Conservation (phyloP, 495 filamentous ascomycete species). For the Aspergillus biplanus region DNA sequence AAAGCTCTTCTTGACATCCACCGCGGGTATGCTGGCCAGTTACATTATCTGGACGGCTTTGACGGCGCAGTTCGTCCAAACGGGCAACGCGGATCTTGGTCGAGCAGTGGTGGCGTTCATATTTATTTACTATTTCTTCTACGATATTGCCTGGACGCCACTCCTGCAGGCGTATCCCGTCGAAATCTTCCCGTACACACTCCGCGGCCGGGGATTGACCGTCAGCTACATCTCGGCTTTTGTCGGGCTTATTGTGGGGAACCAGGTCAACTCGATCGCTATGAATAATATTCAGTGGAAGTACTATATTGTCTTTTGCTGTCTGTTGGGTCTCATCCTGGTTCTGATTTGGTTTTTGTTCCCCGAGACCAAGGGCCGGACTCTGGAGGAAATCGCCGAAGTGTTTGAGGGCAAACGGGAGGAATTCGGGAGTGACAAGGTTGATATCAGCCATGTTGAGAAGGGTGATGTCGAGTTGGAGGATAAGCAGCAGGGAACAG, state of each 20-base stretch:
- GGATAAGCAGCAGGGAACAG: background rate
- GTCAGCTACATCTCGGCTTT: background rate
- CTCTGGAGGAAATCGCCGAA: slow-evolving; percentile 36
- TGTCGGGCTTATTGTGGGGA: slow-evolving; percentile 17
- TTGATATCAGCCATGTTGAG: background rate
- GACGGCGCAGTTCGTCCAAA: background rate
- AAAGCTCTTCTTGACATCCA: background rate
- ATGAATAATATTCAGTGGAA: slow-evolving; percentile 40
- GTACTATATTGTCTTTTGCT: slow-evolving; percentile 43
- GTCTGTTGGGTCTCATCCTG: slow-evolving; percentile 29
- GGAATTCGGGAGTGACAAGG: background rate
- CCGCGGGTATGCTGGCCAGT: background rate
- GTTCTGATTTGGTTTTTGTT: slow-evolving; percentile 34
- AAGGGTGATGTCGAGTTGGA: background rate
- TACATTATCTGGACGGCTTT: background rate
- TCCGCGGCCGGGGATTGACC: background rate
- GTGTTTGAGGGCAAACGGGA: slow-evolving; percentile 26
- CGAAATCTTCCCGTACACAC: slow-evolving; percentile 5
- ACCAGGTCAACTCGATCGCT: slow-evolving; percentile 38
- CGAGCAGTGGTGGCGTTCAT: slow-evolving; percentile 1
- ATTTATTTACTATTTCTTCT: slow-evolving; percentile 8
- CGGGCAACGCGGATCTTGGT: background rate
- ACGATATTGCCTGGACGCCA: slow-evolving; percentile 3
- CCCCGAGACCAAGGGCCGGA: slow-evolving; percentile 36
- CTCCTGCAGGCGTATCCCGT: background rate